These are phyloP conservation scores for Chimonanthus salicifolius DNA, from an alignment of 164 flowering plant species.

Conservation along the genomic window DNA sequence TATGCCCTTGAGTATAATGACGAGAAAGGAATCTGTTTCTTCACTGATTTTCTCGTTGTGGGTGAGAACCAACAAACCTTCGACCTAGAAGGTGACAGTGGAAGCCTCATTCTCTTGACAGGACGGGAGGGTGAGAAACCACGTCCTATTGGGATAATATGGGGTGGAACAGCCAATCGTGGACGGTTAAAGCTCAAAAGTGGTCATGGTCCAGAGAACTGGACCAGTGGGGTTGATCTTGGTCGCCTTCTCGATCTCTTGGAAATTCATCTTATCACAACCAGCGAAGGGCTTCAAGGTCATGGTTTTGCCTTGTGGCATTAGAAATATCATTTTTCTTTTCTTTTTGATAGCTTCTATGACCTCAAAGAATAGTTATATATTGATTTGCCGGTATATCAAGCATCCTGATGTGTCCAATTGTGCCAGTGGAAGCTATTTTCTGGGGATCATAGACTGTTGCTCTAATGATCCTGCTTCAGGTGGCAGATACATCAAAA, in stretches of 20 bases:
- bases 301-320: conserved; percentile 8
- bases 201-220: conserved; percentile 87
- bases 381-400: too few species aligned
- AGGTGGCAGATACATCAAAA: too few species aligned
- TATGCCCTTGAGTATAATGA: conserved; percentile 93
- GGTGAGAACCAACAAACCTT: conserved; percentile 93
- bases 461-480: too few species aligned
- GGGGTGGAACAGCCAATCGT: conserved; percentile 98
- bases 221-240: conserved; percentile 98
- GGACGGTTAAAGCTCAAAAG: conserved; percentile 84
- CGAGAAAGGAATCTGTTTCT: conserved; percentile 89
- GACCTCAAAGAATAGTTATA: too few species aligned
- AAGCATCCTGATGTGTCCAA: too few species aligned
- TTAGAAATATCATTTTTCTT: too few species aligned
- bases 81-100: conserved; percentile 97
- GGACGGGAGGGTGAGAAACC: conserved; percentile 64
- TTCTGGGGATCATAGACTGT: too few species aligned
- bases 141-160: conserved; percentile 82
- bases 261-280: conserved; percentile 79
- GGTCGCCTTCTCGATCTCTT: conserved; percentile 93
- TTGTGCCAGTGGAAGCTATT: too few species aligned
- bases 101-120: conserved; percentile 80
- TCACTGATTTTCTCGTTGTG: conserved; percentile 89
- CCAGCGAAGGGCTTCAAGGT: conserved; percentile 72
- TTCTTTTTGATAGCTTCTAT: too few species aligned